Base-by-base conservation (phyloP, 495 filamentous ascomycete genomes). In the Podospora conica region DNA sequence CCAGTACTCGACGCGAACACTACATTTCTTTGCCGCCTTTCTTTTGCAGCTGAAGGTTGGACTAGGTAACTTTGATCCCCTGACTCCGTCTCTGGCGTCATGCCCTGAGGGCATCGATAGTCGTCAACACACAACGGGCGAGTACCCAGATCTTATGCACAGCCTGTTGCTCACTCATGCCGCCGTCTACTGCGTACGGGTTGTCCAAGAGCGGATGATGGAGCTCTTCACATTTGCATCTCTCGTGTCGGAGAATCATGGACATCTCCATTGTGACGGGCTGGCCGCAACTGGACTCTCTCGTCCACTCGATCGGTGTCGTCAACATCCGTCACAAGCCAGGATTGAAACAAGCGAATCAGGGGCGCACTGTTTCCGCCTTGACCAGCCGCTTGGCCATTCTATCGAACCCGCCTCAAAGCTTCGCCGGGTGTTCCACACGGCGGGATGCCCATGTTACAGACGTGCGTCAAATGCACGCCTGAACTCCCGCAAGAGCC, bases 401-500 rank as follows among this genome's bases (percentile, higher is more conserved):
- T 48, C 40, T 48, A 48, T n/a, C 40, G 40, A 48, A 28, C 55
- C 61, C 55, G 67, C 61, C 66, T 25, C 63, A 65, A 48, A 70
- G 60, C 70, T 74, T 78, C 68, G 61, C 68, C 71, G 67, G 68
- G 23, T 73, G 70, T 77, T 77, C 74, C 74, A 78, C 71, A 73
- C 64, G 63, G 66, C 68, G 61, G 65, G 60, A n/a, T 48, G 40
- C 40, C 62, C 62, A 60, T 80, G 78, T 81, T 76, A 80, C 79
- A 80, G 73, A 76, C 65, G 65, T 79, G 78, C 80, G 74, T 80
- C 79, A 79, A 77, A 73, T 78, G 72, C 61, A 63, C 73, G 73
- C 73, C 72, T 76, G 71, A 69, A 70, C 60, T 70, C 68, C 66
- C 62, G 54, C 24, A 12, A 63, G 24, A 25, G 27, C 15, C n/a